These are phyloP conservation scores for Ajuga reptans DNA, from an alignment of 305 asterid genomes.

Conservation along the genomic window DNA sequence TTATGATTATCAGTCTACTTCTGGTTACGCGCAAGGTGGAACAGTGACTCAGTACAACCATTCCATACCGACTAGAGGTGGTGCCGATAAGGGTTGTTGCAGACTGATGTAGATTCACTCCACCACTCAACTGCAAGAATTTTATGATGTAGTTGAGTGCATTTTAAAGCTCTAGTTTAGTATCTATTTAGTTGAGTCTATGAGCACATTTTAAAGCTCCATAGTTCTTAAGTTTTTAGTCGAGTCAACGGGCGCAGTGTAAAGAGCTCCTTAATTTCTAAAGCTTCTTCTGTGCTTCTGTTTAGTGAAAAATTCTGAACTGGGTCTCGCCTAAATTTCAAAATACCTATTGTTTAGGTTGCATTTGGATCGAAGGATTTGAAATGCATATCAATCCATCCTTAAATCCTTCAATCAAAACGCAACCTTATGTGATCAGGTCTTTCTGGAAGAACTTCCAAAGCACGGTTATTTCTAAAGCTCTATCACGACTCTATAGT, in stretches of 20 bases:
- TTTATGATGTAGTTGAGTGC: not conserved
- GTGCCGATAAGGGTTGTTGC: slow-evolving; percentile 16
- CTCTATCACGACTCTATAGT: no score
- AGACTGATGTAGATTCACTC: slow-evolving; percentile 18
- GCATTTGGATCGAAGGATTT: no score
- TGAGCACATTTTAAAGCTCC: slow-evolving; percentile 14
- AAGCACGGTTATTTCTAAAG: not conserved
- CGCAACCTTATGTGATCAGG: no score
- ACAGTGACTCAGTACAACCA: not conserved
- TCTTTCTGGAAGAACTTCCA: not conserved
- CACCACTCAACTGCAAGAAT: not conserved
- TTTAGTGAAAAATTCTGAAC: no score
- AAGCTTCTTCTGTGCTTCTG: not conserved
- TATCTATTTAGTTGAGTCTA: not conserved
- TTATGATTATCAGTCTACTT: no score
- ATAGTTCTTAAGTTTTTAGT: not conserved
- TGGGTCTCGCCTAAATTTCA: no score
- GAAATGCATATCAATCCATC: no score
- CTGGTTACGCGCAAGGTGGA: not conserved
- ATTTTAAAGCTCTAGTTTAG: slow-evolving; percentile 5
- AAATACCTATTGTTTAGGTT: no score
- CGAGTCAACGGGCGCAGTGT: no score
- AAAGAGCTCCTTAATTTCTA: not conserved
- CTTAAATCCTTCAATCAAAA: no score
- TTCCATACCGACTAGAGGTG: not conserved